Evolutionary conservation across 2,329 filamentous ascomycete species (phyloP).

Genomic region (Capronia americana): DNA sequence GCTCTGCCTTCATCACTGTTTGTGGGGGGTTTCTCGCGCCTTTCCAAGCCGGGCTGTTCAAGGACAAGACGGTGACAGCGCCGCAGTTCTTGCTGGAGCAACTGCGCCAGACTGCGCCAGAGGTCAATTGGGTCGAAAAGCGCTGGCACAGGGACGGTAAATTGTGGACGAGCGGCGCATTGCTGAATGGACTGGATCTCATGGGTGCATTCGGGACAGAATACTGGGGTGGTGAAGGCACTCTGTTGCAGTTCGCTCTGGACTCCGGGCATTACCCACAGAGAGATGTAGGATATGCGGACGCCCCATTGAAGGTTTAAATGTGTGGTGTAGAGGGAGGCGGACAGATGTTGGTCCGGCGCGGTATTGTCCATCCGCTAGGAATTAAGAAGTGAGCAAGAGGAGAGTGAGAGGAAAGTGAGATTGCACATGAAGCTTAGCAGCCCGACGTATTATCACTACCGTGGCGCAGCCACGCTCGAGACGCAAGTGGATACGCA

Average conservation of each 20-base stretch:
- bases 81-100: conserved; percentile 27
- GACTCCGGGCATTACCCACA: conserved; percentile 23
- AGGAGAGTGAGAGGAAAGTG: neutral
- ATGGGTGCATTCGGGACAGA: conserved; percentile 42
- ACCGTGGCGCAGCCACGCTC: neutral
- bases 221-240: conserved; percentile 40
- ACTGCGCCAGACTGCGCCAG: conserved; percentile 17
- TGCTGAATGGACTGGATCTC: conserved; percentile 45
- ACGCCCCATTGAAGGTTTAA: conserved; percentile 14
- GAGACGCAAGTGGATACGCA: neutral
- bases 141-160: conserved; percentile 43
- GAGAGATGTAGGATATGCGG: conserved; percentile 27
- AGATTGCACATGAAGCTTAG: neutral
- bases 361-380: neutral
- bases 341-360: neutral
- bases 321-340: neutral
- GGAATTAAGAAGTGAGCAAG: neutral
- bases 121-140: conserved; percentile 36
- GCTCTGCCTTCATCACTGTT: conserved; percentile 34
- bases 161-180: conserved; percentile 45
- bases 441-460: neutral
- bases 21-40: conserved; percentile 32
- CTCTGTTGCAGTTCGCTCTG: conserved; percentile 32
- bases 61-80: conserved; percentile 32
- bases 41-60: conserved; percentile 30